These are phyloP conservation scores for Pestalotiopsis sp. DNA, from an alignment of 2,329 filamentous ascomycete genomes.

Conservation along the genomic window DNA sequence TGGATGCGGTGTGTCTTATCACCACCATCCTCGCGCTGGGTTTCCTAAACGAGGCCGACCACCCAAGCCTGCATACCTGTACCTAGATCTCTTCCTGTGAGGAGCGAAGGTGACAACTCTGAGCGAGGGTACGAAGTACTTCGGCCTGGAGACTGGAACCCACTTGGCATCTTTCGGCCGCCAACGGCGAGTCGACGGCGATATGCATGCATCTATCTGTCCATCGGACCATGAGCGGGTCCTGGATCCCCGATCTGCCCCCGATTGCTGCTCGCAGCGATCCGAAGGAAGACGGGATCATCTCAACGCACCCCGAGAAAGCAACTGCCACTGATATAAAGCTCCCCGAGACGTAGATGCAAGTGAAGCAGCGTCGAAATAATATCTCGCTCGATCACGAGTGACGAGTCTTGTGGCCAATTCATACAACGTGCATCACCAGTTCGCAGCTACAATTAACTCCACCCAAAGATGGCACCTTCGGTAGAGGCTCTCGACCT, in stretches of 20 bases:
- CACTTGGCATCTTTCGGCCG: too few species aligned
- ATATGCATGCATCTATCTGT: too few species aligned
- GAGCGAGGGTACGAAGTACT: too few species aligned
- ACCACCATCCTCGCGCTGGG: neutral
- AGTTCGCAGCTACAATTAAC: neutral
- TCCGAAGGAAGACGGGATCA: neutral
- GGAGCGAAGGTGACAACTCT: too few species aligned
- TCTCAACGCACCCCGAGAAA: neutral
- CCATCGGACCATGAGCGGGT: neutral
- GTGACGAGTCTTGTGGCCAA: neutral
- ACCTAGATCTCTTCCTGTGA: too few species aligned
- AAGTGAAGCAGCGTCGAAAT: too few species aligned
- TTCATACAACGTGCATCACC: too few species aligned
- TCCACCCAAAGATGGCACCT: neutral
- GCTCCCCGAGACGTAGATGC: too few species aligned
- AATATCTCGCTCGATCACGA: too few species aligned
- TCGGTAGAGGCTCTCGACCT: slow-evolving; percentile 16
- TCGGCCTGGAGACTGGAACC: too few species aligned
- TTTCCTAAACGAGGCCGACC: neutral
- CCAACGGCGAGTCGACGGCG: too few species aligned
- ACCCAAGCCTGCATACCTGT: too few species aligned
- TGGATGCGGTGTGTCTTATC: neutral
- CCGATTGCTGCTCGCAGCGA: neutral
- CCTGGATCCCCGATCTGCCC: neutral
- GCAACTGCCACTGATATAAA: neutral